Percentiles rank a stretch among this genome's conserved stretches.
Conservation (phyloP, 176 grass and related monocot species). For the Cymbopogon citratus region DNA sequence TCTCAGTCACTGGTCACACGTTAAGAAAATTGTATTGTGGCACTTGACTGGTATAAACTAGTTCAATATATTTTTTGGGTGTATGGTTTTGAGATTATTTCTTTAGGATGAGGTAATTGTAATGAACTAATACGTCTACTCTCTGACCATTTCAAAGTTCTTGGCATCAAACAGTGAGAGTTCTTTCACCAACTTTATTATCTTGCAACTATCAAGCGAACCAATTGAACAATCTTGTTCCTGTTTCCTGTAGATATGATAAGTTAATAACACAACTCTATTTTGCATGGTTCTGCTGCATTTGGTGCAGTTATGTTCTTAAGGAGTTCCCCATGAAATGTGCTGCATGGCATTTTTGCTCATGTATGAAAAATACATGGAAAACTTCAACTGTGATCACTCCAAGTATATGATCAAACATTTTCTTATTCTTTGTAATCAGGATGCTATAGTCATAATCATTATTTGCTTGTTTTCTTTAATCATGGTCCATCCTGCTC, state of each 20-base stretch:
- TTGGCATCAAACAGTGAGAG: not conserved
- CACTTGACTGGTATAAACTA: too few species aligned
- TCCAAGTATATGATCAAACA: not conserved
- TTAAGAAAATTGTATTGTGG: too few species aligned
- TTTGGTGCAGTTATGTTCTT: not conserved
- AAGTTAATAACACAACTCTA: not conserved
- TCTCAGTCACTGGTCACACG: too few species aligned
- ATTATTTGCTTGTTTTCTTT: not conserved
- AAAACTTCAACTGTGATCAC: not conserved
- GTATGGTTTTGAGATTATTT: too few species aligned
- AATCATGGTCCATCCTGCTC: not conserved
- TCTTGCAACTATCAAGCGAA: not conserved
- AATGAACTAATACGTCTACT: too few species aligned
- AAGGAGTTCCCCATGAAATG: not conserved
- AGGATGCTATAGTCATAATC: not conserved
- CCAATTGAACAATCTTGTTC: not conserved
- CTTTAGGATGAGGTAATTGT: too few species aligned
- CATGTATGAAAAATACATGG: not conserved
- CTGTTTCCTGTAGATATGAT: not conserved
- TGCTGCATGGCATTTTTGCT: not conserved
- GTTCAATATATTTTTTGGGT: too few species aligned
- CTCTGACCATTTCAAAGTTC: not conserved
- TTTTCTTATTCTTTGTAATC: not conserved
- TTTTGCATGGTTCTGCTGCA: not conserved
- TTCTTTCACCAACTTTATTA: not conserved